A percentile compares a stretch with the other conserved stretches of the same genome.
Conservation (phyloP, 345 rosid genomes). For the Pistacia atlantica region DNA sequence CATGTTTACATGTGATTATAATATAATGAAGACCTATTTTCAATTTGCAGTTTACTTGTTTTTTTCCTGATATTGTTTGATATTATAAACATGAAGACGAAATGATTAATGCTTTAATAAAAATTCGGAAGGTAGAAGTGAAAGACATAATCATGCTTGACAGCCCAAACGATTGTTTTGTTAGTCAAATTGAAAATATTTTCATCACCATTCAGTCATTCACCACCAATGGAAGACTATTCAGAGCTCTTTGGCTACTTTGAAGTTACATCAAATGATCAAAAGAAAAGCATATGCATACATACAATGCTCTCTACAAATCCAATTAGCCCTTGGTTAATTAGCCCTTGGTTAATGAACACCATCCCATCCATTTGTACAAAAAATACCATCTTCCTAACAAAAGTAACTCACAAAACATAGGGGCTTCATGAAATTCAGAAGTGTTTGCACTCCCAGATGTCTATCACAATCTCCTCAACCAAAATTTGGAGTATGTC, state of each 20-base stretch:
- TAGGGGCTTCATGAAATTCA: neutral
- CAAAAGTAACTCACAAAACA: slow-evolving; percentile 12
- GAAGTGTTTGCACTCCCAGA: slow-evolving; percentile 22
- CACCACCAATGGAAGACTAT: neutral
- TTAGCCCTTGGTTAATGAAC: slow-evolving; percentile 5
- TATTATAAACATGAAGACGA: neutral
- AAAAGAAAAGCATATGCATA: neutral
- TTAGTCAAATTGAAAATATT: neutral
- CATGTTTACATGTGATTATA: slow-evolving; percentile 17
- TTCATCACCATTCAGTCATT: neutral
- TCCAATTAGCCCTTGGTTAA: neutral
- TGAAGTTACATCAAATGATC: neutral
- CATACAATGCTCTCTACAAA: slow-evolving; percentile 2
- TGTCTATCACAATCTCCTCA: slow-evolving; percentile 58
- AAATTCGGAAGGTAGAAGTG: neutral
- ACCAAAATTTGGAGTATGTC: slow-evolving; percentile 57
- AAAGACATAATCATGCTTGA: neutral
- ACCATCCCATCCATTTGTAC: slow-evolving; percentile 22
- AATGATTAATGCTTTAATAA: neutral
- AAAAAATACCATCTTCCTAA: slow-evolving; percentile 11
- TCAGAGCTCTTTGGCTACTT: neutral
- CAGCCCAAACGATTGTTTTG: neutral
- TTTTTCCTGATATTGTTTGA: neutral
- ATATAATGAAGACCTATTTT: slow-evolving; percentile 6
- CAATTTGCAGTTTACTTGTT: too few relatives aligned